phyloP scores from a whole-genome alignment of 176 grass and related monocot species.

The Ensete glaucum region DNA sequence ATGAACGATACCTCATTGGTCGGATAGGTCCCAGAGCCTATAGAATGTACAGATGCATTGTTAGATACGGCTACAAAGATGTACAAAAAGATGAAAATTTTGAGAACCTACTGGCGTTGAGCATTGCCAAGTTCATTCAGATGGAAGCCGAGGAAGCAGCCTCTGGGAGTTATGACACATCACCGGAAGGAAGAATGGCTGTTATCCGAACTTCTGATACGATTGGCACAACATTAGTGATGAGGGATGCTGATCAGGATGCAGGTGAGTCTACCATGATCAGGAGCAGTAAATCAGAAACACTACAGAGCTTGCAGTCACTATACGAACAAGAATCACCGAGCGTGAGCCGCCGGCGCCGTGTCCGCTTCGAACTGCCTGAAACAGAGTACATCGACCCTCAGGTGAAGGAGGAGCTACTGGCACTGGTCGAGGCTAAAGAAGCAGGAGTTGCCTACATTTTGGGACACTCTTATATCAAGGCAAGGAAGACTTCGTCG shows the following conservation, averaged over 20 bases:
- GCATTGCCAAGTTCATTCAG: constrained; percentile 93
- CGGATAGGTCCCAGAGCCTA: constrained; percentile 72
- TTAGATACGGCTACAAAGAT: constrained; percentile 92
- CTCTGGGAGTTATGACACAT: constrained; percentile 43
- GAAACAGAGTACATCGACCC: constrained; percentile 21
- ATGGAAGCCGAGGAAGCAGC: constrained; percentile 80
- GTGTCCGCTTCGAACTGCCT: constrained; percentile 55
- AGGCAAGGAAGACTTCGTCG: constrained; percentile 72
- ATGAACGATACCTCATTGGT: constrained; percentile 83
- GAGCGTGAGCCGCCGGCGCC: constrained; percentile 33
- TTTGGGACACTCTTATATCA: constrained; percentile 89
- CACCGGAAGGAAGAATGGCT: constrained; percentile 91
- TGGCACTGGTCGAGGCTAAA: constrained; percentile 63
- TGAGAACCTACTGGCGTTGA: constrained; percentile 77
- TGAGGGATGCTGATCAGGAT: constrained; percentile 38
- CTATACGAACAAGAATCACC: constrained; percentile 81
- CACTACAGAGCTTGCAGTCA: constrained; percentile 66
- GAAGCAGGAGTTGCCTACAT: constrained; percentile 73
- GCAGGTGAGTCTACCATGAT: constrained; percentile 30
- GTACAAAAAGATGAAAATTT: constrained; percentile 81
- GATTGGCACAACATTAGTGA: constrained; percentile 30
- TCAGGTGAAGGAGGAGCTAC: constrained; percentile 67
- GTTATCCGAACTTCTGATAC: constrained; percentile 61
- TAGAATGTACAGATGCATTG: constrained; percentile 88
- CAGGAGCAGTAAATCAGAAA: constrained; percentile 76